Percentiles rank a stretch among this genome's conserved stretches.
Evolutionary conservation across 495 filamentous ascomycete genomes (phyloP).

Genomic region (Platismatia glauca): DNA sequence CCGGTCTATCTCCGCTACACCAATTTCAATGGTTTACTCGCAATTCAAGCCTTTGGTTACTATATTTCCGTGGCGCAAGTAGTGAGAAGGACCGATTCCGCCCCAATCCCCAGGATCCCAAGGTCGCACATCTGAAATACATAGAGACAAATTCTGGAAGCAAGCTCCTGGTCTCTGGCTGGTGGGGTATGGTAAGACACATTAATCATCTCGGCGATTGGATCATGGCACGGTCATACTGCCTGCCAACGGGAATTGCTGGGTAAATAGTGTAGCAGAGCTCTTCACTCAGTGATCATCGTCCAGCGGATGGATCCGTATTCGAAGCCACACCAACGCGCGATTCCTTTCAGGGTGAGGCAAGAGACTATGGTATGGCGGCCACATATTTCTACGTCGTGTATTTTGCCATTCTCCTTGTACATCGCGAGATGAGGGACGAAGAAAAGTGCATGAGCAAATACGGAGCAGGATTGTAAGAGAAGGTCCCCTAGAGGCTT

Average conservation of each 20-base stretch:
- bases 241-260: constrained; percentile 78
- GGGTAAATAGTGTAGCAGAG: constrained; percentile 57
- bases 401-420: constrained; percentile 81
- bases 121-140: constrained; percentile 70
- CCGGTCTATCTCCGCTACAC: constrained; percentile 63
- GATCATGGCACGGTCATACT: constrained; percentile 88
- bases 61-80: constrained; percentile 83
- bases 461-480: constrained; percentile 91
- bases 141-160: constrained; percentile 79
- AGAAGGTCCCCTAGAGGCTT: constrained; percentile 80
- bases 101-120: constrained; percentile 75
- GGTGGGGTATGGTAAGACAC: constrained; percentile 90
- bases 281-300: neutral
- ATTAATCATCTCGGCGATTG: constrained; percentile 99
- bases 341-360: constrained; percentile 56
- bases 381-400: constrained; percentile 93
- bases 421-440: constrained; percentile 87
- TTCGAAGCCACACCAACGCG: constrained; percentile 42
- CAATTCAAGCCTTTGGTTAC: constrained; percentile 62
- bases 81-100: constrained; percentile 92
- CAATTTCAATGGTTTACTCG: constrained; percentile 53
- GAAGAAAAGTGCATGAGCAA: constrained; percentile 88
- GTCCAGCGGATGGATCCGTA: constrained; percentile 37
- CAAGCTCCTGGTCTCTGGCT: constrained; percentile 74
- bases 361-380: constrained; percentile 70